These are phyloP conservation scores for Mortierella sp. DNA, from an alignment of 371 early-diverging fungal species.

Conservation along the genomic window DNA sequence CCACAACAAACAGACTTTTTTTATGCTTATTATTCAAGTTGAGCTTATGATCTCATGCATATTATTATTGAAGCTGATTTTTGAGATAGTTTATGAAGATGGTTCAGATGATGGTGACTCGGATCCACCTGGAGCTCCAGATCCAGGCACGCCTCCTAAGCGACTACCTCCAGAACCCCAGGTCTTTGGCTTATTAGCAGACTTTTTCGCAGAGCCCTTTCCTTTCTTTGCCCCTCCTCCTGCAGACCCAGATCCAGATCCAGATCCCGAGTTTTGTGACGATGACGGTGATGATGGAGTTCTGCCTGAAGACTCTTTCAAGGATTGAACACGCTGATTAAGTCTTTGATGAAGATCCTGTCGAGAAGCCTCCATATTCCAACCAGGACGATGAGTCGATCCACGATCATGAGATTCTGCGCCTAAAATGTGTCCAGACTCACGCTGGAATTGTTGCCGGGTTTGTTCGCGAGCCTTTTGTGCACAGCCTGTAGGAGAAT, in stretches of 20 bases:
- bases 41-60: no score
- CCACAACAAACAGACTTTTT: no score
- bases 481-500: slow-evolving; percentile 33
- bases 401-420: slow-evolving; percentile 43
- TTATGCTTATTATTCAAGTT: no score
- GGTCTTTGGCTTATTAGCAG: slow-evolving; percentile 15
- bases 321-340: slow-evolving; percentile 32
- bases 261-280: slow-evolving; percentile 7
- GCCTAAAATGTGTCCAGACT: slow-evolving; percentile 45
- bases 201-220: slow-evolving; percentile 16
- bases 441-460: slow-evolving; percentile 45
- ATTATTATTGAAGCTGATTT: background rate
- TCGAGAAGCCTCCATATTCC: slow-evolving; percentile 35
- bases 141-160: slow-evolving; percentile 37
- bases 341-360: slow-evolving; percentile 34
- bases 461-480: slow-evolving; percentile 33
- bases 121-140: slow-evolving; percentile 13
- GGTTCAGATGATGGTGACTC: background rate
- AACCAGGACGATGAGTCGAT: slow-evolving; percentile 41
- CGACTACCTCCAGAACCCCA: slow-evolving; percentile 41
- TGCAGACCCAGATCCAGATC: slow-evolving; percentile 1
- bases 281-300: slow-evolving; percentile 5
- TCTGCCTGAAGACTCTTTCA: slow-evolving; percentile 35
- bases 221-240: slow-evolving; percentile 10
- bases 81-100: background rate